Evolutionary conservation across 225 moss, liverwort and hornwort genomes (phyloP).

Genomic region (Asterella californica): DNA sequence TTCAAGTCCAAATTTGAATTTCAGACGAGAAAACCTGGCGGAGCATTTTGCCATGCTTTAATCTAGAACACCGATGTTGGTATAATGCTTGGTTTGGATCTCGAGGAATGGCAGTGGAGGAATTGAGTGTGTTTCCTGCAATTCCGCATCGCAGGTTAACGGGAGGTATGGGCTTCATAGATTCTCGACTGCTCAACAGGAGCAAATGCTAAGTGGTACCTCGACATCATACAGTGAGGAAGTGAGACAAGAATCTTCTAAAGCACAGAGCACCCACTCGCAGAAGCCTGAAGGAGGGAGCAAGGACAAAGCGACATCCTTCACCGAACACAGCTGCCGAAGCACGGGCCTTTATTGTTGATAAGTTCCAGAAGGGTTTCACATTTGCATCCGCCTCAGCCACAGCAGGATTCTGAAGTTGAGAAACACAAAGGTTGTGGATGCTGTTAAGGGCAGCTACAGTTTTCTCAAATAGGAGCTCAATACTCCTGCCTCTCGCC

Average conservation of each 20-base stretch:
- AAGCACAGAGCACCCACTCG: constrained; percentile 25
- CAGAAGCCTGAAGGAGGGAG: constrained; percentile 27
- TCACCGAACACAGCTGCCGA: constrained; percentile 21
- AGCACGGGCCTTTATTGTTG: constrained; percentile 26
- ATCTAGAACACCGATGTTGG: too few species aligned
- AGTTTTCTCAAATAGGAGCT: constrained; percentile 47
- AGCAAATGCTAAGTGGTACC: constrained; percentile 19
- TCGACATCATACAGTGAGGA: constrained; percentile 10
- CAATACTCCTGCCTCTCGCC: constrained; percentile 44
- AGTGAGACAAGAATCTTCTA: constrained; percentile 25
- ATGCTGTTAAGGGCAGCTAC: constrained; percentile 45
- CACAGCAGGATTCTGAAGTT: constrained; percentile 40
- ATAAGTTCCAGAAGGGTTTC: constrained; percentile 40
- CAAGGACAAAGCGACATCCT: constrained; percentile 27
- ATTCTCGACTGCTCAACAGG: constrained; percentile 31
- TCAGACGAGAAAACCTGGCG: background rate
- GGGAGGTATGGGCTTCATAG: constrained; percentile 23
- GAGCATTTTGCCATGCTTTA: background rate
- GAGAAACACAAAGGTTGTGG: constrained; percentile 45
- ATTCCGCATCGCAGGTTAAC: constrained; percentile 23
- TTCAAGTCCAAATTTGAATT: background rate
- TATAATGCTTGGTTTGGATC: background rate
- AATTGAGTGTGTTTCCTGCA: background rate
- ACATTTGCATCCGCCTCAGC: constrained; percentile 41
- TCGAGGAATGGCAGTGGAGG: background rate